Base-by-base conservation (phyloP, 2,329 filamentous ascomycete species). In the Thelonectria discophora region DNA sequence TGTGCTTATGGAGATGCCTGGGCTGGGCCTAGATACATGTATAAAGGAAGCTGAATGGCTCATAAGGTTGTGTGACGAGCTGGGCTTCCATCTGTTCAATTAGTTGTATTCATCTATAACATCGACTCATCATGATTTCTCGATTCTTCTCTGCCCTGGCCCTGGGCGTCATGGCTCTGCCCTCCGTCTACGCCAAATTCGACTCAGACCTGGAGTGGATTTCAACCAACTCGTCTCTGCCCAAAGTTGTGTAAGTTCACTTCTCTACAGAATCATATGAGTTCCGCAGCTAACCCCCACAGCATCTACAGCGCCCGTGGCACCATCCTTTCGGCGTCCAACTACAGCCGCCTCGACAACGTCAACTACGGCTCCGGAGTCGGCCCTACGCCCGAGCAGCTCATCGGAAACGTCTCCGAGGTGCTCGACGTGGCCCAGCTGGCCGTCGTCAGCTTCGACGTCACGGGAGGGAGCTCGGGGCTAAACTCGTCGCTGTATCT, bases 251-350 rank as follows among this genome's bases (percentile, higher is more conserved):
- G 66, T 70, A 58, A 47, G 71, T 66, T 32, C 30, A 7, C 20
- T 10, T 18, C 39, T 39, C 18, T 20, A 69, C 70, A 40, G 48
- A 15, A 51, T 17, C 30, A 12, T n/a, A 13, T 13, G n/a, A 15
- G n/a, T 4, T n/a, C n/a, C n/a, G n/a, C n/a, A n/a, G n/a, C n/a
- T n/a, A n/a, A n/a, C n/a, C 21, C 21, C 3, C 0, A 12, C 40
- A 63, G 62, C 8, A 63, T 65, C 24, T 65, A 63, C 17, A 74
- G 65, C 48, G 65, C 71, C 0, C 65, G 65, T 5, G 74, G 73
- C 2, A 76, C 73, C 9, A 76, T 75, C 20, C 61, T 76, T n/a
- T 74, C 74, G 2, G 71, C 71, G n/a, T 77, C 74, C 2, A 74
- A 73, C 34, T 74, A 74, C 55, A 73, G 74, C 55, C 68, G 73